Evolutionary conservation across 148 eudicot genomes (phyloP).

Genomic region (Simmondsia chinensis): DNA sequence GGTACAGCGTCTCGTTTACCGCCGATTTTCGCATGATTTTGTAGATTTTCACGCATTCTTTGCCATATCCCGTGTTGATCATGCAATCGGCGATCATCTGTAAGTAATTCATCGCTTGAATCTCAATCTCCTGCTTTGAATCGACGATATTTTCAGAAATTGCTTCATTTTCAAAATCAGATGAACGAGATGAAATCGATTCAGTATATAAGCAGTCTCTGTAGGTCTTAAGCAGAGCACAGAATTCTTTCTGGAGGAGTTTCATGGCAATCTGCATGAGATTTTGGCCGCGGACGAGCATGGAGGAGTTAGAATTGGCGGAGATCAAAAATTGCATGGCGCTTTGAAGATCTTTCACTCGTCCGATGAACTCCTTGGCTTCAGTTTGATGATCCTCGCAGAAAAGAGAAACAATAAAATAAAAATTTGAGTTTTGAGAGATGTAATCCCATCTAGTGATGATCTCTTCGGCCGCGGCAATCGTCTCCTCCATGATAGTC

Average conservation of each 20-base stretch:
- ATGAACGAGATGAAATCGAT: constrained; percentile 14
- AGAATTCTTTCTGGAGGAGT: constrained; percentile 55
- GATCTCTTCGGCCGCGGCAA: constrained; percentile 33
- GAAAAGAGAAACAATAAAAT: constrained; percentile 24
- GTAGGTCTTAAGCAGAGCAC: constrained; percentile 32
- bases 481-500: constrained; percentile 34
- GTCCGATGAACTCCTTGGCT: constrained; percentile 28
- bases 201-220: constrained; percentile 25
- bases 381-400: constrained; percentile 25
- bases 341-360: constrained; percentile 32
- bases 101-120: constrained; percentile 31
- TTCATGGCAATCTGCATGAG: constrained; percentile 51
- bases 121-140: background rate
- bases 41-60: constrained; percentile 58
- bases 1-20: constrained; percentile 30
- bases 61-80: constrained; percentile 58
- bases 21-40: constrained; percentile 36
- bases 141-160: constrained; percentile 11
- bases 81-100: constrained; percentile 57
- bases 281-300: constrained; percentile 32
- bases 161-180: constrained; percentile 15
- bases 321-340: constrained; percentile 32
- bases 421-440: constrained; percentile 17
- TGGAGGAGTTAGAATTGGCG: constrained; percentile 14
- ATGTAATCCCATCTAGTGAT: constrained; percentile 36